phyloP scores from a whole-genome alignment of 78 protist genomes.

The Dictyostelium discoideum region DNA sequence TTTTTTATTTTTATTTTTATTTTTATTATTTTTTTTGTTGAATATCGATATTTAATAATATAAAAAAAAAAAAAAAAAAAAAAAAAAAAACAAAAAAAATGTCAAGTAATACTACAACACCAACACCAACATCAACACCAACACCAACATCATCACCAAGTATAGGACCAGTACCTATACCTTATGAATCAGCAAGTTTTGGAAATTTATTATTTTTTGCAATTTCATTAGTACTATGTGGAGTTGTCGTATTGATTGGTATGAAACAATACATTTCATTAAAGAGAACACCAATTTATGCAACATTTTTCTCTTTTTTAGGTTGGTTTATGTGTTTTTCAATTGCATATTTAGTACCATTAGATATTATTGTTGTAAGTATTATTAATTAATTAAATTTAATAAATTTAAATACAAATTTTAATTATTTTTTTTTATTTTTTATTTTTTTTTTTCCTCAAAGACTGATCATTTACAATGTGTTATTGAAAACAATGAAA shows the following conservation, averaged over 20 bases:
- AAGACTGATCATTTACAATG: conserved; percentile 52
- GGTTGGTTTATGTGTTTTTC: conserved; percentile 80
- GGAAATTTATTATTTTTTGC: background rate
- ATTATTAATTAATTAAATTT: background rate
- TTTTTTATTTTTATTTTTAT: background rate
- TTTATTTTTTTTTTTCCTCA: background rate
- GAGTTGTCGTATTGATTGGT: conserved; percentile 17
- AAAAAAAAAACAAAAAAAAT: background rate
- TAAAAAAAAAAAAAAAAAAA: background rate
- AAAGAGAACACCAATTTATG: conserved; percentile 44
- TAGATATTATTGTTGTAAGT: conserved; percentile 72
- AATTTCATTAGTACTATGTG: conserved; percentile 10
- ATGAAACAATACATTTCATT: conserved; percentile 72
- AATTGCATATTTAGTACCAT: conserved; percentile 66
- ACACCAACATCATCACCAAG: background rate
- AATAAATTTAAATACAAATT: no score
- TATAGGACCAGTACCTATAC: background rate
- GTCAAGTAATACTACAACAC: background rate
- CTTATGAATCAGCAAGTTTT: background rate
- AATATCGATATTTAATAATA: background rate
- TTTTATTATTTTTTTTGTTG: background rate
- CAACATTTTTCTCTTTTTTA: conserved; percentile 23
- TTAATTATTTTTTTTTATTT: no score
- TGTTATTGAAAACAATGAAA: background rate
- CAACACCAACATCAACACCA: background rate